These are phyloP conservation scores for Gomphus bonarii DNA, from an alignment of 1,284 basidiomycete species.

Conservation along the genomic window DNA sequence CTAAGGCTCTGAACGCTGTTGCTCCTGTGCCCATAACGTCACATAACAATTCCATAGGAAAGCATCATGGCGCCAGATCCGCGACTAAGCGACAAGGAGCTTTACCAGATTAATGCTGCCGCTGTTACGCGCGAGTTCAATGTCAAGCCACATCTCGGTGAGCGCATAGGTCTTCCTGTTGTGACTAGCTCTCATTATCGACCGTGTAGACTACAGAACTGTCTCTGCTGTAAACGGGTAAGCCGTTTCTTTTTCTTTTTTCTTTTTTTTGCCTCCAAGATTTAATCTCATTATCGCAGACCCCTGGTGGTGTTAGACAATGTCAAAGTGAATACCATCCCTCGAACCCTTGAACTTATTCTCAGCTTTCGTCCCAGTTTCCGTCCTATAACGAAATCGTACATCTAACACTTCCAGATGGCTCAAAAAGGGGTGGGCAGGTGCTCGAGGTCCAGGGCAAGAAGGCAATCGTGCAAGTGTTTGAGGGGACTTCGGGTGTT, in stretches of 20 bases:
- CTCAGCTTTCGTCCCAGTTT: slow-evolving; percentile 47
- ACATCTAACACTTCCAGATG: slow-evolving; percentile 91
- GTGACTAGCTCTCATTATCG: neutral
- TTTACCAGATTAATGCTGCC: slow-evolving; percentile 78
- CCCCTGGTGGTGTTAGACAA: slow-evolving; percentile 96
- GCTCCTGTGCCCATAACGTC: neutral
- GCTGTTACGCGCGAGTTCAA: slow-evolving; percentile 79
- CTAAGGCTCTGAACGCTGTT: neutral
- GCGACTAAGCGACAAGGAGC: slow-evolving; percentile 61
- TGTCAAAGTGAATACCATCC: slow-evolving; percentile 61
- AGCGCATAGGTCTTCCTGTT: slow-evolving; percentile 20
- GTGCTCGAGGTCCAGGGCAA: slow-evolving; percentile 97
- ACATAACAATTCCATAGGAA: too few relatives aligned
- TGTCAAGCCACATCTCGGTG: slow-evolving; percentile 86
- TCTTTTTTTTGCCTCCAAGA: slow-evolving; percentile 7
- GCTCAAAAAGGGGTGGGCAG: slow-evolving; percentile 90
- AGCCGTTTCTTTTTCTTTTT: slow-evolving; percentile 24
- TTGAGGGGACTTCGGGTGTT: slow-evolving; percentile 96
- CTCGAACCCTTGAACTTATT: slow-evolving; percentile 10
- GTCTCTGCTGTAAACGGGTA: slow-evolving; percentile 96
- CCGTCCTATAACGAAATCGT: slow-evolving; percentile 99
- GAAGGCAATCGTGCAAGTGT: slow-evolving; percentile 99
- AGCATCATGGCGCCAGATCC: slow-evolving; percentile 20
- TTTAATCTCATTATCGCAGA: slow-evolving; percentile 24
- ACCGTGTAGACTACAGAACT: slow-evolving; percentile 76